Percentiles rank a stretch among this genome's conserved stretches.
These are phyloP conservation scores for Penicillium parvum DNA, from an alignment of 495 filamentous ascomycete genomes.

Conservation along the genomic window DNA sequence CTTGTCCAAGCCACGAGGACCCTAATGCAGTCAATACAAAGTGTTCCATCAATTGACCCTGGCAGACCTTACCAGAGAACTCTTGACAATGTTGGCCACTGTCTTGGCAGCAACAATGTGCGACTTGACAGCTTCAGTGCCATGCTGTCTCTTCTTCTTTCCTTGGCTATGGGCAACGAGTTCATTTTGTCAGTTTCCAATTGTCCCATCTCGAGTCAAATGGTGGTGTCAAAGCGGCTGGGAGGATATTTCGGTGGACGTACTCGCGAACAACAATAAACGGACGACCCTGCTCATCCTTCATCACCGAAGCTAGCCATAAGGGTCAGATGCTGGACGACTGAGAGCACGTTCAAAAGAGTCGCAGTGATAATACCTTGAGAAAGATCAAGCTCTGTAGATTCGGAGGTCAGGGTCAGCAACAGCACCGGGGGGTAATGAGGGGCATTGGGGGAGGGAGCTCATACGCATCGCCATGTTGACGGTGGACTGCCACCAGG, in stretches of 20 bases:
- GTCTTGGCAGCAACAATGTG: constrained; percentile 96
- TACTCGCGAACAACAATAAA: constrained; percentile 99
- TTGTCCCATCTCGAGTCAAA: background rate
- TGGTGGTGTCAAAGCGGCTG: constrained; percentile 1
- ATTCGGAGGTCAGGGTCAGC: constrained; percentile 22
- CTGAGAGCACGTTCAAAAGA: too few species aligned
- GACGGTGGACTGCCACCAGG: constrained; percentile 37
- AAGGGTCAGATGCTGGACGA: constrained; percentile 29
- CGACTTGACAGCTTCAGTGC: constrained; percentile 93
- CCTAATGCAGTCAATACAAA: constrained; percentile 44
- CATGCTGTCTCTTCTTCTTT: constrained; percentile 95
- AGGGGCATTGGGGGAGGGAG: constrained; percentile 29
- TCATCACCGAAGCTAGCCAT: constrained; percentile 62
- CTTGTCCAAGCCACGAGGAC: constrained; percentile 95
- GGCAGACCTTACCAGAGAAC: constrained; percentile 61
- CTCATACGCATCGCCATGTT: constrained; percentile 62
- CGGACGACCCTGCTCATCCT: constrained; percentile 93
- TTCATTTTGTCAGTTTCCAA: constrained; percentile 16
- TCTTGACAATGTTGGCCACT: constrained; percentile 95
- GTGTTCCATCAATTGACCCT: background rate
- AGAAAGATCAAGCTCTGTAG: constrained; percentile 67
- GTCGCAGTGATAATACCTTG: too few species aligned
- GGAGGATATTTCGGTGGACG: constrained; percentile 36
- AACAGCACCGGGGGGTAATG: constrained; percentile 22
- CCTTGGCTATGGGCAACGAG: constrained; percentile 63